Base-by-base conservation (phyloP, 805 yeast species). In the Jamesozyma piceae region DNA sequence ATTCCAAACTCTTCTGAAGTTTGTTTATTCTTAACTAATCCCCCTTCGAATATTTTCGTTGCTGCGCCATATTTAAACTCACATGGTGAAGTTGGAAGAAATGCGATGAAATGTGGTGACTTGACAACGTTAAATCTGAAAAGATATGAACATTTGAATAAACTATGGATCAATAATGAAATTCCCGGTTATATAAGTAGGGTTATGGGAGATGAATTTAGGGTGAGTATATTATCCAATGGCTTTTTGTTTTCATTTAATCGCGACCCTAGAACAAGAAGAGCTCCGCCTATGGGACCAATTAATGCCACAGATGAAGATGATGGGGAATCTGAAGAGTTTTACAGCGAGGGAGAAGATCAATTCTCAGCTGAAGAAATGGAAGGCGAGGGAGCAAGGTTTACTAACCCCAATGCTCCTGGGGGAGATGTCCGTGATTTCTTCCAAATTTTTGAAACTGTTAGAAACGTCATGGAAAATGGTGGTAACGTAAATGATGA, bases 41-140 rank as follows among this genome's bases (percentile, higher is more conserved):
- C 66, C 8, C 49, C 55, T 6, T 60, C 62, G 3, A 49, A 50
- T 11, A 55, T 60, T 8, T 53, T 45, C 28, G 67, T 74, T 48
- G 74, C 74, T 43, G 82, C 85, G 0, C 92, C 90, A 13, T 84
- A 82, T 54, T 63, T 84, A 55, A 82, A 85, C 42, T 67, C 69
- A 4, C 88, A 82, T 59, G 94, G 94, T 19, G 92, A 84, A 57
- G 73, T 80, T 3, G 82, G 82, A 27, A 66, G 68, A 9, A 72
- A 73, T 17, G 68, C 78, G 2, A 65, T 69, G 46, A 71, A 72
- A 13, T 73, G 76, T 15, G 82, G 79, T 37, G 75, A 71, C 42
- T 52, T 69, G 27, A 85, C 85, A 0, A 66, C 65, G 0, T 65
- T 83, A 44, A 74, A 73, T 52, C 48, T 63, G 15, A 66, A 64